Base-by-base conservation (phyloP, 306 rosid genomes). In the Lagenaria siceraria region DNA sequence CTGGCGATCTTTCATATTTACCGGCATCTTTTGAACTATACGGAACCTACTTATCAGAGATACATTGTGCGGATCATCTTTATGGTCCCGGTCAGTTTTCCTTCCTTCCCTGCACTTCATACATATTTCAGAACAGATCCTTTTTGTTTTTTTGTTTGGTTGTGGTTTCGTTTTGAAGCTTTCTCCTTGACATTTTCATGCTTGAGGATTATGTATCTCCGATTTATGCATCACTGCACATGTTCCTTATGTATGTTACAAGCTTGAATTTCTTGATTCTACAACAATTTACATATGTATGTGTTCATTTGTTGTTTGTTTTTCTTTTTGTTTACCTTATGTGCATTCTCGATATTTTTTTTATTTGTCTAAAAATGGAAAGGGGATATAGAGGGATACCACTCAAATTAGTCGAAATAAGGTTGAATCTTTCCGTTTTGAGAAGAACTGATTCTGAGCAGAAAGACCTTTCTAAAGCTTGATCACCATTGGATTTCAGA, bases 1-100 rank as follows among this genome's bases (percentile, higher is more conserved):
- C 56, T 95, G 69, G 96, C 97, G 6, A 40, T 88, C 76, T 56
- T 87, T 70, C 99, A 95, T 40, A 95, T 95, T 74, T 95, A 90
- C 79, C 78, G 90, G 76, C 99, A 95, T 80, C 97, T 95, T 74
- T 81, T 88, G 83, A 95, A 95, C 82, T 95, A 95, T 81, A 95
- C 97, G 9, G 99, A 95, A 36, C 99, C 99, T 51, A 92, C 93
- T 78, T 95, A 95, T 78, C 99, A 95, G 86, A 90, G 99, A 59
- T 90, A 83, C 77, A 95, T 95, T 40, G 99, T 92, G 52, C 92
- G 99, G 46, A 95, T 95, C 78, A 82, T 95, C 69, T 95, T 92
- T 77, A 95, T 95, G 99, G 99, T 95, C 36, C 99, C 97, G 75
- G 99, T 94, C 65, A 86, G 93, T 84, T 6, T 15, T 78, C 68